These are phyloP conservation scores for Nothopassalora personata DNA, from an alignment of 2,329 filamentous ascomycete genomes.

Conservation along the genomic window DNA sequence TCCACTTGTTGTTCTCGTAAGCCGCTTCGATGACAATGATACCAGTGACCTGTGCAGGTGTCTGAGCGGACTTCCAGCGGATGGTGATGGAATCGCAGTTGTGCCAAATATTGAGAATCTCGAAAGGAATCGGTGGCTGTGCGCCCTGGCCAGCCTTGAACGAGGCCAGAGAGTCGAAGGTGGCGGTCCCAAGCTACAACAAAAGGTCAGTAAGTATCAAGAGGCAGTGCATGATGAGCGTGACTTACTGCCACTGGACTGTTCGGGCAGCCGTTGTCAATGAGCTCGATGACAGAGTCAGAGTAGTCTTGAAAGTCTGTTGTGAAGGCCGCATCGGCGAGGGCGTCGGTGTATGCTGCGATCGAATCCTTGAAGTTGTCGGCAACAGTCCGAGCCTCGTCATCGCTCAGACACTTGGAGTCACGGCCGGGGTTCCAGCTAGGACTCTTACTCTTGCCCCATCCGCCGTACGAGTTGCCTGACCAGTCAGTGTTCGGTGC, in stretches of 20 bases:
- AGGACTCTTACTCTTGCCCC: conserved; percentile 13
- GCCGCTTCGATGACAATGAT: conserved; percentile 30
- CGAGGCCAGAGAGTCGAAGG: conserved; percentile 24
- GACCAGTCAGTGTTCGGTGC: conserved; percentile 5
- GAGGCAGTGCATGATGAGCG: neutral
- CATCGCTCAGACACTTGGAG: conserved; percentile 23
- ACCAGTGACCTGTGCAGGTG: conserved; percentile 25
- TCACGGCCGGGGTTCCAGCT: conserved; percentile 14
- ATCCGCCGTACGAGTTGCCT: conserved; percentile 1
- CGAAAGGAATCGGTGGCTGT: conserved; percentile 29
- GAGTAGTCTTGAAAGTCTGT: conserved; percentile 32
- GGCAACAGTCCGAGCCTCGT: conserved; percentile 23
- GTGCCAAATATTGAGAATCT: conserved; percentile 30
- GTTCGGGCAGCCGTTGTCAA: conserved; percentile 30
- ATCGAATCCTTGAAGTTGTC: conserved; percentile 32
- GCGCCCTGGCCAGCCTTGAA: conserved; percentile 26
- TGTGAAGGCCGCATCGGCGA: conserved; percentile 26
- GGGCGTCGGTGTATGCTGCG: conserved; percentile 27
- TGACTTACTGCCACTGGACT: conserved; percentile 19
- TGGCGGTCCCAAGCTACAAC: conserved; percentile 23
- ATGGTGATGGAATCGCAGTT: conserved; percentile 29
- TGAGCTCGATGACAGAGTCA: conserved; percentile 32
- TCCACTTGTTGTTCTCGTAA: conserved; percentile 18
- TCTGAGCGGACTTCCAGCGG: conserved; percentile 26
- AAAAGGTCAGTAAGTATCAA: neutral